Evolutionary conservation across 805 yeast genomes (phyloP).

Genomic region (Metschnikowia aberdeeniae): DNA sequence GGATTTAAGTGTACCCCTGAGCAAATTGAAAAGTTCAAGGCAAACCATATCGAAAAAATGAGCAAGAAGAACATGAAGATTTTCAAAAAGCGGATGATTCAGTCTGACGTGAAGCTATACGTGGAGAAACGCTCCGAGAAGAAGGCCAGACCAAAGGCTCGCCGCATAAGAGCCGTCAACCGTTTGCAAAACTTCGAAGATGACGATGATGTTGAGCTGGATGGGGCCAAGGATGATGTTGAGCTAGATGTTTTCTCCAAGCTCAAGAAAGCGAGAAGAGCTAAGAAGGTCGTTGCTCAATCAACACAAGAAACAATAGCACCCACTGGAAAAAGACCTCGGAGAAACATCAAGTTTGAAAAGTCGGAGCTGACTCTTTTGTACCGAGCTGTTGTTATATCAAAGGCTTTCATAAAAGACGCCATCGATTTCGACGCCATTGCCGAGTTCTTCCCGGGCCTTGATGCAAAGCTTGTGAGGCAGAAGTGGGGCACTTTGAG

Average conservation of each 20-base stretch:
- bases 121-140: slow-evolving; percentile 9
- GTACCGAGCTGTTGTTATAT: slow-evolving; percentile 62
- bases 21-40: slow-evolving; percentile 24
- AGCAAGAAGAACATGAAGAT: slow-evolving; percentile 11
- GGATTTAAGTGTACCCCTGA: slow-evolving; percentile 25
- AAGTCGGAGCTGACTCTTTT: slow-evolving; percentile 50
- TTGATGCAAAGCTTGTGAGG: slow-evolving; percentile 42
- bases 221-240: not conserved
- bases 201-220: slow-evolving; percentile 4
- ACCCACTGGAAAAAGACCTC: slow-evolving; percentile 10
- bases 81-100: slow-evolving; percentile 9
- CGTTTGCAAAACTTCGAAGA: slow-evolving; percentile 14
- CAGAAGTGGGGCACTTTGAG: slow-evolving; percentile 71
- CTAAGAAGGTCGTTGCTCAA: slow-evolving; percentile 10
- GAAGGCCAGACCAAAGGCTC: slow-evolving; percentile 2
- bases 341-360: slow-evolving; percentile 26
- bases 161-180: slow-evolving; percentile 7
- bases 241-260: slow-evolving; percentile 8
- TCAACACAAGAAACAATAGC: slow-evolving; percentile 5
- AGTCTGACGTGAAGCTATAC: slow-evolving; percentile 14
- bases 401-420: slow-evolving; percentile 54
- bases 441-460: slow-evolving; percentile 43
- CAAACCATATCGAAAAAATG: slow-evolving; percentile 13
- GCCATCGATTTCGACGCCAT: slow-evolving; percentile 65
- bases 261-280: slow-evolving; percentile 14